Evolutionary conservation across 2,329 filamentous ascomycete species (phyloP).

Genomic region (Xylogone sp.): DNA sequence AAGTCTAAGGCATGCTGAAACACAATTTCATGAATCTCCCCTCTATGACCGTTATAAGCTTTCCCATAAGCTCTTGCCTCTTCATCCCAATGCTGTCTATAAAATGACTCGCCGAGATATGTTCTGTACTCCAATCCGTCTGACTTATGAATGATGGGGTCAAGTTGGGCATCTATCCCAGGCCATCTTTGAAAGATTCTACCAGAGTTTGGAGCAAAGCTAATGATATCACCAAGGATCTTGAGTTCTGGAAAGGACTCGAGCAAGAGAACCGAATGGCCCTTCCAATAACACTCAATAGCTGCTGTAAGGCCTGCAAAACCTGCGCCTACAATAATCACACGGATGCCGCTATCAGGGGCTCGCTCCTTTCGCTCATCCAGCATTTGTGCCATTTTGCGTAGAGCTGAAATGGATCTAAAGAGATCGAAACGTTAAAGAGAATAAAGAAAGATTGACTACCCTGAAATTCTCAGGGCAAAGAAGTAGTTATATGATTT

Average conservation of each 20-base stretch:
- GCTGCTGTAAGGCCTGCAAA: conserved; percentile 59
- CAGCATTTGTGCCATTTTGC: conserved; percentile 4
- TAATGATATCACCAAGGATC: conserved; percentile 45
- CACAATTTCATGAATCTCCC: conserved; percentile 51
- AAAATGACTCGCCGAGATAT: conserved; percentile 46
- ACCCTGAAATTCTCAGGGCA: too few species aligned
- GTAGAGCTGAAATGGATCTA: conserved; percentile 21
- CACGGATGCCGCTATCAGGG: conserved; percentile 40
- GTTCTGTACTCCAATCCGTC: conserved; percentile 36
- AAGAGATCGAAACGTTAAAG: not conserved
- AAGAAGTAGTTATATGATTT: not conserved
- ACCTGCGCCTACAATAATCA: conserved; percentile 51
- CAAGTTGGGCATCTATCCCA: conserved; percentile 42
- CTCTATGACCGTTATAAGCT: conserved; percentile 48
- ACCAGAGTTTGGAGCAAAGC: conserved; percentile 53
- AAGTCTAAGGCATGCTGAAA: conserved; percentile 47
- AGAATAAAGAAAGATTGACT: not conserved
- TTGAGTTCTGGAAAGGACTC: conserved; percentile 43
- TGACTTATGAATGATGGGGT: conserved; percentile 42
- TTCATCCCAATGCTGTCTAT: conserved; percentile 39
- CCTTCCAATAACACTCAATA: conserved; percentile 57
- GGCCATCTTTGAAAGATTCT: conserved; percentile 52
- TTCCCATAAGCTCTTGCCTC: conserved; percentile 38
- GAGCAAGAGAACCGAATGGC: conserved; percentile 47
- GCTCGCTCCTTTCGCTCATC: conserved; percentile 31